phyloP scores from a whole-genome alignment of 176 grass and related monocot species.

The Triticum dicoccoides region DNA sequence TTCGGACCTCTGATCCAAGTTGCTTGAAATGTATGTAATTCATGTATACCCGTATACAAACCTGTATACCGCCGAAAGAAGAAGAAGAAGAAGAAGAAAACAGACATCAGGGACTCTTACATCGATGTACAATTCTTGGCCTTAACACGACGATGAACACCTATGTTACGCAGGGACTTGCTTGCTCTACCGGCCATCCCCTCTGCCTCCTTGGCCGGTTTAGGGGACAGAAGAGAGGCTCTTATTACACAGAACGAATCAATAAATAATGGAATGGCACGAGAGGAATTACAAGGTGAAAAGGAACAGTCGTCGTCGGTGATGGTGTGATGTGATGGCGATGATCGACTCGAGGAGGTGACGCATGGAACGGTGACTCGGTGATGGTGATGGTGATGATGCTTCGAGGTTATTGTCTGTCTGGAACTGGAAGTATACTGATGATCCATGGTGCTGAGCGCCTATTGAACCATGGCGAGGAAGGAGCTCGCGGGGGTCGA shows the following conservation, averaged over 20 bases:
- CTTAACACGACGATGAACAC: conserved; percentile 37
- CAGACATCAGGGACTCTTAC: conserved; percentile 43
- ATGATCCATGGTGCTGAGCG: neutral
- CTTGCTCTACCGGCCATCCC: conserved; percentile 29
- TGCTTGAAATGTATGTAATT: conserved; percentile 58
- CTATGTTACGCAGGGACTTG: conserved; percentile 40
- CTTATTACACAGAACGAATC: conserved; percentile 59
- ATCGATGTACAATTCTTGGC: conserved; percentile 55
- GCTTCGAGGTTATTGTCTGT: conserved; percentile 2
- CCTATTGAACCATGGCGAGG: conserved; percentile 57
- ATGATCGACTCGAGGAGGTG: neutral
- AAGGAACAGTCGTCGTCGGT: neutral
- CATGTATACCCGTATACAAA: conserved; percentile 60
- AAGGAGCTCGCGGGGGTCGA: conserved; percentile 49
- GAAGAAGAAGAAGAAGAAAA: neutral
- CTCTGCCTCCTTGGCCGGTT: conserved; percentile 35
- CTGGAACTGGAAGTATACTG: conserved; percentile 11
- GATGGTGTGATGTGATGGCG: conserved; percentile 8
- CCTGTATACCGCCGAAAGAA: conserved; percentile 42
- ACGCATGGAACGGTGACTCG: neutral
- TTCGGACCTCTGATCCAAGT: conserved; percentile 29
- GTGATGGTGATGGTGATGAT: conserved; percentile 15
- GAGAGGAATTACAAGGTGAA: conserved; percentile 40
- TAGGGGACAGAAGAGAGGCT: conserved; percentile 24
- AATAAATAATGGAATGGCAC: conserved; percentile 65